phyloP scores from a whole-genome alignment of 2,329 filamentous ascomycete species.

The Penicillium palitans region DNA sequence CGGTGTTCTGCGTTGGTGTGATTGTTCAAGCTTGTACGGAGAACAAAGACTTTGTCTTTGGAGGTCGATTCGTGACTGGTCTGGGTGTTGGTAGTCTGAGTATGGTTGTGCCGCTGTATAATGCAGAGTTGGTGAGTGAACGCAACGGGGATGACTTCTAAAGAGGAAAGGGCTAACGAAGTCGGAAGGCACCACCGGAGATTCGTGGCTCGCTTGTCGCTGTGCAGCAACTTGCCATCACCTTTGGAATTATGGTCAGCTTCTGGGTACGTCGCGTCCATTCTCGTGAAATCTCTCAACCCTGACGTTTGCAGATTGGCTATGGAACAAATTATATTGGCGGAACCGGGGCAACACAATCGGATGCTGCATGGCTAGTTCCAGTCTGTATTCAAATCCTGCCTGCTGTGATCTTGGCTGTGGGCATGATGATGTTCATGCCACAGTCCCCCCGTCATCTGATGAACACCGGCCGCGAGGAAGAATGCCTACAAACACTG shows the following conservation, averaged over 20 bases:
- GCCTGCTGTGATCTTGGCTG: slow-evolving; percentile 65
- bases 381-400: slow-evolving; percentile 70
- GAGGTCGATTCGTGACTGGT: slow-evolving; percentile 45
- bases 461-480: slow-evolving; percentile 66
- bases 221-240: slow-evolving; percentile 47
- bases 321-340: slow-evolving; percentile 63
- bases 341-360: slow-evolving; percentile 59
- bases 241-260: slow-evolving; percentile 46
- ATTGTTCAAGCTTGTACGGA: slow-evolving; percentile 40
- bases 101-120: slow-evolving; percentile 46
- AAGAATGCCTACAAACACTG: slow-evolving; percentile 64
- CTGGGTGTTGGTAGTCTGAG: slow-evolving; percentile 45
- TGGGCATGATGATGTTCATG: slow-evolving; percentile 72
- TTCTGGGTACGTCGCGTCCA: slow-evolving; percentile 37
- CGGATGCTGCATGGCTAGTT: slow-evolving; percentile 70
- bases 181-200: slow-evolving; percentile 39
- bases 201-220: slow-evolving; percentile 46
- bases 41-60: slow-evolving; percentile 37
- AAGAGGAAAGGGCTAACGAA: not conserved
- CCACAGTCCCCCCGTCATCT: slow-evolving; percentile 75
- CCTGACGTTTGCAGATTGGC: slow-evolving; percentile 34
- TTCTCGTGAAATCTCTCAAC: not conserved
- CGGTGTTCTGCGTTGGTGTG: slow-evolving; percentile 40
- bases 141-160: not conserved
- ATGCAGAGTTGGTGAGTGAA: slow-evolving; percentile 33